Conservation (phyloP, 305 asterid genomes). For the Lippia alba region DNA sequence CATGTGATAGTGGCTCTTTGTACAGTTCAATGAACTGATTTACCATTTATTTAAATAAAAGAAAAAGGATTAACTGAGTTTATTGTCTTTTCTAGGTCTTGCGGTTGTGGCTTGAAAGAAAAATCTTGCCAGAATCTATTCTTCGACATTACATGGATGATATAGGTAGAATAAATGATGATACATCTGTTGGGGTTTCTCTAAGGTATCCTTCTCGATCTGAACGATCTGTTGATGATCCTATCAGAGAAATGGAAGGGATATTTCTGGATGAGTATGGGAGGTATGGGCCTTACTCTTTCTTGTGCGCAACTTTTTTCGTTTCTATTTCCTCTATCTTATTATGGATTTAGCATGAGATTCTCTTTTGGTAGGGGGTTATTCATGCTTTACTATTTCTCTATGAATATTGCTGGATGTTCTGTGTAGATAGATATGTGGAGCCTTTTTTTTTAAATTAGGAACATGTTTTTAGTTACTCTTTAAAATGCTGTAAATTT, state of each 20-base stretch:
- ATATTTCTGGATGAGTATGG: slow-evolving; percentile 95
- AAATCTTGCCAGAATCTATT: slow-evolving; percentile 75
- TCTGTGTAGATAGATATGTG: slow-evolving; percentile 18
- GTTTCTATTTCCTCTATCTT: slow-evolving; percentile 24
- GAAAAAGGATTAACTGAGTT: no score
- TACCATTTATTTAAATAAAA: slow-evolving; percentile 16
- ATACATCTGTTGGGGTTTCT: slow-evolving; percentile 63
- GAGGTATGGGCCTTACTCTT: slow-evolving; percentile 53
- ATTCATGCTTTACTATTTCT: slow-evolving; percentile 22
- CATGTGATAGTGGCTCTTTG: slow-evolving; percentile 27
- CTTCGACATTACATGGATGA: slow-evolving; percentile 75
- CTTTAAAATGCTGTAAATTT: slow-evolving; percentile 17
- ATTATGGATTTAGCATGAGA: slow-evolving; percentile 16
- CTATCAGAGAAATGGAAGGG: slow-evolving; percentile 95
- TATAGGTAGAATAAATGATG: slow-evolving; percentile 63
- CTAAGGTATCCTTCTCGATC: slow-evolving; percentile 86
- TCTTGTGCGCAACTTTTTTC: slow-evolving; percentile 10
- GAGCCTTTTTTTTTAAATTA: slow-evolving; percentile 5
- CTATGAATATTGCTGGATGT: slow-evolving; percentile 21
- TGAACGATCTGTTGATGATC: slow-evolving; percentile 90
- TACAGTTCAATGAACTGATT: slow-evolving; percentile 33
- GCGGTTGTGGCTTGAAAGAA: slow-evolving; percentile 94
- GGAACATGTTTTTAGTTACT: slow-evolving; percentile 24
- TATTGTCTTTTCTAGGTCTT: slow-evolving; percentile 56
- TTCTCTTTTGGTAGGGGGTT: slow-evolving; percentile 24